These are phyloP conservation scores for Tetrahymena thermophila DNA, from an alignment of 73 alveolate genomes.

Conservation along the genomic window DNA sequence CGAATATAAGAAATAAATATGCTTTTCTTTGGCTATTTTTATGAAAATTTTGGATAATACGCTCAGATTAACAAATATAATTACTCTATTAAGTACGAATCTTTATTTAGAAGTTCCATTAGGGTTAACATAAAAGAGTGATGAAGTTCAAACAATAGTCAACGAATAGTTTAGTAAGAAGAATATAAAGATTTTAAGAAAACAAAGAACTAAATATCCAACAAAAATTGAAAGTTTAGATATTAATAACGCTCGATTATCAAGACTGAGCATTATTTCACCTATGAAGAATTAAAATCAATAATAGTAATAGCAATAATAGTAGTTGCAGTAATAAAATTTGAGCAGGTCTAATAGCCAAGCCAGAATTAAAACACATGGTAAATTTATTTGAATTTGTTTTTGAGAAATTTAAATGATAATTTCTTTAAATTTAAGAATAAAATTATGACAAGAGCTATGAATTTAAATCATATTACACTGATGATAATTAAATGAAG, in stretches of 20 bases:
- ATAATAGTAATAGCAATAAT: not conserved
- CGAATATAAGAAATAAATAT: not conserved
- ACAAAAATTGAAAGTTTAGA: not conserved
- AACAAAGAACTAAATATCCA: not conserved
- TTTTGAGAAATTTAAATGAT: not conserved
- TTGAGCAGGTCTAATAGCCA: not conserved
- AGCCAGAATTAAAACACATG: not conserved
- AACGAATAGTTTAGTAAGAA: not conserved
- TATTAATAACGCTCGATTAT: not conserved
- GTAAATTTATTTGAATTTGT: not conserved
- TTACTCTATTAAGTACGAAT: not conserved
- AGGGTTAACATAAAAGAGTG: not conserved
- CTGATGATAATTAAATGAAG: not conserved
- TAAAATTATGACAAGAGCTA: not conserved
- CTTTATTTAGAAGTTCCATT: not conserved
- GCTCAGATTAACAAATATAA: not conserved
- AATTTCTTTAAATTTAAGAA: not conserved
- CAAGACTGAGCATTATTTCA: not conserved
- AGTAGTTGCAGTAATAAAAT: not conserved
- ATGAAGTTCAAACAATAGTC: not conserved
- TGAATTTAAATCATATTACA: not conserved
- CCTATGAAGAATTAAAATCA: not conserved
- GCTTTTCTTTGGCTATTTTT: not conserved
- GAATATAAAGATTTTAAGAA: not conserved
- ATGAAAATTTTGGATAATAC: not conserved